Evolutionary conservation across 805 yeast species (phyloP).

Genomic region (Ascoidea asiatica): DNA sequence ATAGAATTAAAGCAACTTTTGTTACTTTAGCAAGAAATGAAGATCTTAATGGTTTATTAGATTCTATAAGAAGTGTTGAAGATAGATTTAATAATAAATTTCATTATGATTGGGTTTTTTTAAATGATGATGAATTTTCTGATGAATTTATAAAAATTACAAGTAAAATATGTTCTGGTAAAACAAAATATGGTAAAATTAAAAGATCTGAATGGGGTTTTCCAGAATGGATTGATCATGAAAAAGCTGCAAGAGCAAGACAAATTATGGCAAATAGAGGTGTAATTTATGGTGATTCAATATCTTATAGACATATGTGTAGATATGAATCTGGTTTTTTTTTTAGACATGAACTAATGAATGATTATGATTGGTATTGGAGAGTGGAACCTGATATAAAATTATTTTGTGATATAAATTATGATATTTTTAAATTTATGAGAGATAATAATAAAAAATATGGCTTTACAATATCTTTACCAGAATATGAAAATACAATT

Average conservation of each 20-base stretch:
- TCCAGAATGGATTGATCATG: slow-evolving; percentile 68
- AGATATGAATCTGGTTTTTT: slow-evolving; percentile 78
- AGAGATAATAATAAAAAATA: slow-evolving; percentile 57
- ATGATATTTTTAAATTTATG: slow-evolving; percentile 75
- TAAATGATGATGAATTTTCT: slow-evolving; percentile 67
- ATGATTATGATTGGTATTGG: slow-evolving; percentile 79
- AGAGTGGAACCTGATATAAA: slow-evolving; percentile 78
- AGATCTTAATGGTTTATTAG: slow-evolving; percentile 44
- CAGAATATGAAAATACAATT: slow-evolving; percentile 59
- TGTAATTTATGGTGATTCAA: slow-evolving; percentile 63
- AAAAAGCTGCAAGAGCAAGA: slow-evolving; percentile 52
- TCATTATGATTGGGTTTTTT: slow-evolving; percentile 86
- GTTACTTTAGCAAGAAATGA: slow-evolving; percentile 58
- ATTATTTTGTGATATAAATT: slow-evolving; percentile 63
- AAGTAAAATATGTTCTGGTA: slow-evolving; percentile 44
- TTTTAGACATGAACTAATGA: slow-evolving; percentile 55
- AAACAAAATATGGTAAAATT: slow-evolving; percentile 55
- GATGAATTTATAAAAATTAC: slow-evolving; percentile 56
- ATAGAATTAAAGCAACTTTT: slow-evolving; percentile 59
- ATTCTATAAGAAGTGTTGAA: slow-evolving; percentile 57
- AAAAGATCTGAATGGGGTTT: slow-evolving; percentile 77
- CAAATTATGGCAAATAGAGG: slow-evolving; percentile 32
- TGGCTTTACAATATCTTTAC: slow-evolving; percentile 65
- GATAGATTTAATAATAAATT: slow-evolving; percentile 65
- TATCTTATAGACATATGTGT: slow-evolving; percentile 85